phyloP scores from a whole-genome alignment of 345 rosid species.

The Gossypium anomalum region DNA sequence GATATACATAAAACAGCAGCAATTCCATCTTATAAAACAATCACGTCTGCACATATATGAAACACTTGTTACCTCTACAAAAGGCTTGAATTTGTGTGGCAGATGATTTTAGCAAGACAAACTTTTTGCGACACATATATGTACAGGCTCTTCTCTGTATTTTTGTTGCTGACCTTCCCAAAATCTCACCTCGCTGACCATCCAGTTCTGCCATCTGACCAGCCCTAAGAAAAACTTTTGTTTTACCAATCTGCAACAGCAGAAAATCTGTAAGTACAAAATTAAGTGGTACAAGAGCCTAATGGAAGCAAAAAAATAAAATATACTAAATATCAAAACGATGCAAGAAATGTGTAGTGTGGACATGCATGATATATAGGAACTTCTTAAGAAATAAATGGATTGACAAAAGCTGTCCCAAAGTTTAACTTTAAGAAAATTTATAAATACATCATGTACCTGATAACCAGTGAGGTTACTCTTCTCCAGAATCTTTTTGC shows the following conservation, averaged over 20 bases:
- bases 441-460: constrained; percentile 35
- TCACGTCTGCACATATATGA: constrained; percentile 6
- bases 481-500: constrained; percentile 75
- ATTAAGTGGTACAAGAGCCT: neutral
- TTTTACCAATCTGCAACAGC: constrained; percentile 71
- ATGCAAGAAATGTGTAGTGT: neutral
- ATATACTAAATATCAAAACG: constrained; percentile 13
- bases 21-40: constrained; percentile 6
- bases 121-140: constrained; percentile 52
- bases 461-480: constrained; percentile 77
- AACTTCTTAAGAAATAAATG: constrained; percentile 1
- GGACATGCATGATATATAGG: neutral
- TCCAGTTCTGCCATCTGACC: constrained; percentile 99
- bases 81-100: constrained; percentile 62
- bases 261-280: constrained; percentile 18
- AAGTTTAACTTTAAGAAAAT: neutral
- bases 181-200: constrained; percentile 61
- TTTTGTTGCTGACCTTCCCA: constrained; percentile 71
- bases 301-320: neutral
- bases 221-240: constrained; percentile 91
- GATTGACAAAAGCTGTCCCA: neutral
- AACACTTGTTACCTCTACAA: constrained; percentile 61
- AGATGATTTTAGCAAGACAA: constrained; percentile 45
- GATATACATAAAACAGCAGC: neutral
- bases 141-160: constrained; percentile 72